phyloP scores from a whole-genome alignment of 805 yeast genomes.

The Saccharomycopsis guyanensis region DNA sequence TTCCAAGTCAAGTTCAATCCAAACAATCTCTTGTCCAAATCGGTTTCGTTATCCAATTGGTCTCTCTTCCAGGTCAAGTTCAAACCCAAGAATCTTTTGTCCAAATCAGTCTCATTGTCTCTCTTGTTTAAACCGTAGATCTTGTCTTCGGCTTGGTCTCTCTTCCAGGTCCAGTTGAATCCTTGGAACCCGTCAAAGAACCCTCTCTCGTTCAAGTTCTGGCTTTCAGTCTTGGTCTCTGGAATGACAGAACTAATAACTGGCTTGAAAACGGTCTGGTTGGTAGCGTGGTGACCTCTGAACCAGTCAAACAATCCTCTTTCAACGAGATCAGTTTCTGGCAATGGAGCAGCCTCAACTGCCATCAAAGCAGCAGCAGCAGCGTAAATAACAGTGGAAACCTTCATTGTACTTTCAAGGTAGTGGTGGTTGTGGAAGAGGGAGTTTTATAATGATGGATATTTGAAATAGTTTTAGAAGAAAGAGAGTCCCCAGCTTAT shows the following conservation, averaged over 20 bases:
- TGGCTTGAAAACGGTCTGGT: neutral
- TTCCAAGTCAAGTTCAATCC: neutral
- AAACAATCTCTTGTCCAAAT: neutral
- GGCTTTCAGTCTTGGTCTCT: neutral
- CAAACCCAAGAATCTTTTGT: constrained; percentile 4
- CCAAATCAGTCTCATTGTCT: neutral
- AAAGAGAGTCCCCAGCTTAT: too few relatives aligned
- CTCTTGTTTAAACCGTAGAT: constrained; percentile 3
- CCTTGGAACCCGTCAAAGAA: constrained; percentile 6
- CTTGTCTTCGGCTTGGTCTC: neutral
- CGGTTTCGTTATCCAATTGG: neutral
- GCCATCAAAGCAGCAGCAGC: neutral
- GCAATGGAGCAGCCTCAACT: constrained; percentile 5
- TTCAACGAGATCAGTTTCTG: neutral
- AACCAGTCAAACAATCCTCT: constrained; percentile 3
- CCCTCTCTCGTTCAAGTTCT: constrained; percentile 4
- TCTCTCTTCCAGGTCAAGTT: constrained; percentile 6
- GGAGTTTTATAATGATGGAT: too few relatives aligned
- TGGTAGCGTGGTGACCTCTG: neutral
- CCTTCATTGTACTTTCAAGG: too few relatives aligned
- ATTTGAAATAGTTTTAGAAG: too few relatives aligned
- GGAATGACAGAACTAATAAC: neutral
- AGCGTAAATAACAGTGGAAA: neutral
- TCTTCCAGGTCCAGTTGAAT: constrained; percentile 10
- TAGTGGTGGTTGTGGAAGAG: too few relatives aligned